phyloP scores from a whole-genome alignment of 129 eudicot genomes.

The Kitagawia praeruptora region DNA sequence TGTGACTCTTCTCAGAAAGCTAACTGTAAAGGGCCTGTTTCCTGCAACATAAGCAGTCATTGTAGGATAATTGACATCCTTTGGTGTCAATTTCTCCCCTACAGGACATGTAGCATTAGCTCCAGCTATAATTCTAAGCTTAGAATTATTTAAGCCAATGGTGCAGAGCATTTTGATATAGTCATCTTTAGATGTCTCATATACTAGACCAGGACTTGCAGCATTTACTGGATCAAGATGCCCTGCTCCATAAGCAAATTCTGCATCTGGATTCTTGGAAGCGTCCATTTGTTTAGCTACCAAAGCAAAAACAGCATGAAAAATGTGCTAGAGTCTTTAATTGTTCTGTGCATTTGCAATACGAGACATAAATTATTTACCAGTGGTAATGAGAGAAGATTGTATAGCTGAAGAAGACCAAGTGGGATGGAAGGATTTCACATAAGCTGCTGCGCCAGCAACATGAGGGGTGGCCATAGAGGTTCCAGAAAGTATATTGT shows the following conservation, averaged over 20 bases:
- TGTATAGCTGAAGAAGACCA: slow-evolving; percentile 3
- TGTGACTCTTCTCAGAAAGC: neutral
- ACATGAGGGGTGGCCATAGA: neutral
- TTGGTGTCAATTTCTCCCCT: neutral
- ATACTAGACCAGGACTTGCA: slow-evolving; percentile 25
- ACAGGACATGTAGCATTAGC: neutral
- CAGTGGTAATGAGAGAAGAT: neutral
- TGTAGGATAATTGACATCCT: neutral
- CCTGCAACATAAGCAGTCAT: neutral
- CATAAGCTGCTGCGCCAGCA: neutral
- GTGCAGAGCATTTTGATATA: slow-evolving; percentile 8
- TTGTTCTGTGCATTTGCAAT: neutral
- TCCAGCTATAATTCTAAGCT: neutral
- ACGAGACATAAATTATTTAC: neutral
- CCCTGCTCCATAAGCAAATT: slow-evolving; percentile 17
- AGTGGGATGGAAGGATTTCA: neutral
- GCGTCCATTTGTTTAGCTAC: slow-evolving; percentile 10
- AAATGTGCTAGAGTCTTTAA: neutral
- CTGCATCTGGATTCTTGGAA: slow-evolving; percentile 6
- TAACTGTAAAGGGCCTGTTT: neutral
- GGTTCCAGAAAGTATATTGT: neutral
- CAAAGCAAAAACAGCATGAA: neutral
- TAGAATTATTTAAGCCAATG: neutral
- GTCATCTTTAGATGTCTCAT: slow-evolving; percentile 11
- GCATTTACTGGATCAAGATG: slow-evolving; percentile 19